Percentiles rank a stretch among this genome's conserved stretches.
phyloP scores from a whole-genome alignment of 805 yeast genomes.

The Suhomyces faveliae region DNA sequence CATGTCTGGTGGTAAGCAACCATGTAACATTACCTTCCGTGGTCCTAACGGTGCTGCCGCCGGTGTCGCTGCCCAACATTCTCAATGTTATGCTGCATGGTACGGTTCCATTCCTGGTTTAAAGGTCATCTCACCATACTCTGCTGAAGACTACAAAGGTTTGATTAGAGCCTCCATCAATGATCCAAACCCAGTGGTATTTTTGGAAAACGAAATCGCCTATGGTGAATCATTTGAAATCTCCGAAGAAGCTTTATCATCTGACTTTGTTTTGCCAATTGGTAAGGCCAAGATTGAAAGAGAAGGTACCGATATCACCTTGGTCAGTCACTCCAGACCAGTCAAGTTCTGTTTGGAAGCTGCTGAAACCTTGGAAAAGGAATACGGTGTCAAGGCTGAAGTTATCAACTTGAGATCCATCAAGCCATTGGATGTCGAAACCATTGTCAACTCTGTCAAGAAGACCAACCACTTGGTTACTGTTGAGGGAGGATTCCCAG shows the following conservation, averaged over 20 bases:
- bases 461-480: slow-evolving; percentile 96
- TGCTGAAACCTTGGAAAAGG: slow-evolving; percentile 80
- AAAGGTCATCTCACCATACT: slow-evolving; percentile 93
- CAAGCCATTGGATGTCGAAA: slow-evolving; percentile 90
- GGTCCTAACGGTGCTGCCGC: slow-evolving; percentile 99
- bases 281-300: slow-evolving; percentile 95
- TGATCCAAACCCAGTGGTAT: slow-evolving; percentile 97
- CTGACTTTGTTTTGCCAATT: slow-evolving; percentile 89
- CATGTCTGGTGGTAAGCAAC: slow-evolving; percentile 99
- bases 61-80: slow-evolving; percentile 99
- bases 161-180: slow-evolving; percentile 93
- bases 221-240: slow-evolving; percentile 91
- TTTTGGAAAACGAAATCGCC: slow-evolving; percentile 92
- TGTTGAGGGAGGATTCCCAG: slow-evolving; percentile 97
- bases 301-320: slow-evolving; percentile 86
- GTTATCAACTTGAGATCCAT: slow-evolving; percentile 94
- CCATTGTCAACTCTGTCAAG: slow-evolving; percentile 84
- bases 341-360: slow-evolving; percentile 84
- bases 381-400: slow-evolving; percentile 87
- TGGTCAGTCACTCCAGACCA: slow-evolving; percentile 90
- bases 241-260: slow-evolving; percentile 81
- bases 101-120: slow-evolving; percentile 97
- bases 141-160: slow-evolving; percentile 95
- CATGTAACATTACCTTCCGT: slow-evolving; percentile 95
- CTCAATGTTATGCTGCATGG: slow-evolving; percentile 97